Base-by-base conservation (phyloP, 2,329 filamentous ascomycete genomes). In the Pleoardoris graminearum region DNA sequence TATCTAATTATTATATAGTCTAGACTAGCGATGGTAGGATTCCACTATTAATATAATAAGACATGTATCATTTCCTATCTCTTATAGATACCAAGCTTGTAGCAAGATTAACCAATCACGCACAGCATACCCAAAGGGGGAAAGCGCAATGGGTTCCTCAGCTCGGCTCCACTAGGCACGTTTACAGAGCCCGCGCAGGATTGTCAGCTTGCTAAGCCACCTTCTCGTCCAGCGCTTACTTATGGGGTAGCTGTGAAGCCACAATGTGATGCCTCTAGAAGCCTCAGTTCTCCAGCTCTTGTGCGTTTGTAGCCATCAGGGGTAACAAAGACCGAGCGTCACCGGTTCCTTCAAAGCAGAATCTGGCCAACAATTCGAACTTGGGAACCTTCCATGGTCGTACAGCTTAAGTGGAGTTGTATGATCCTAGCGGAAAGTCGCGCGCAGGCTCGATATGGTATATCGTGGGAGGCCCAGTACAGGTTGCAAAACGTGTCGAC, bases 401-500 rank as follows among this genome's bases (percentile, higher is more conserved):
- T 19, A 16, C 14, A 11, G 3, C 4, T 21, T 25, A 4, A 16
- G 23, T 12, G 8, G 29, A 10, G 17, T 25, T 17, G 30, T n/a
- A 19, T 14, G 14, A 25, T 17, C n/a, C 3, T 36, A 36, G 17
- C 5, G 4, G 11, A 21, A 14, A 25, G 21, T 14, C 4, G 30
- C 22, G 43, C 21, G 16, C 43, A 45, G 22, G 19, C 30, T 16
- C 44, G 62, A 12, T 16, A 72, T 72, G 69, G 68, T 72, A 2
- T 72, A 71, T 48, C 61, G 69, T 16, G 69, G 69, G 7, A 63
- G 60, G 16, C 69, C 69, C 1, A 70, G 67, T 7, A 70, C 66
- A 11, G 69, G 68, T 5, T 71, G 69, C 45, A 62, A 61, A 42
- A 69, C 58, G 43, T 76, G 74, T 57, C 67, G 73, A n/a, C 66